These are phyloP conservation scores for Chlamydomonas schloesseri DNA, from an alignment of 139 green algal genomes.

Conservation along the genomic window DNA sequence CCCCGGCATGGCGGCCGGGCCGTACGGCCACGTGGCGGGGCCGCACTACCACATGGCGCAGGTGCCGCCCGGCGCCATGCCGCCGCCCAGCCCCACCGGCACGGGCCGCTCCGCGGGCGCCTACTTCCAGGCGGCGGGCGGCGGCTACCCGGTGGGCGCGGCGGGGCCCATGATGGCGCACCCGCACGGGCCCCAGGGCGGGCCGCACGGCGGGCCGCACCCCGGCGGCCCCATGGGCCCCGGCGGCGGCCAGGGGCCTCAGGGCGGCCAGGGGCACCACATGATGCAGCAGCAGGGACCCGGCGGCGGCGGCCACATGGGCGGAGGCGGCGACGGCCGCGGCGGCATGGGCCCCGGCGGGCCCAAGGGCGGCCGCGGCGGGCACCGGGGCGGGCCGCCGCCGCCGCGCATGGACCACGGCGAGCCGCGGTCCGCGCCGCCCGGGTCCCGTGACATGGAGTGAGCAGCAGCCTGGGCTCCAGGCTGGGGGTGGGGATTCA, in stretches of 20 bases:
- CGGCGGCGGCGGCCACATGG: not conserved
- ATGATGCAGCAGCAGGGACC: not conserved
- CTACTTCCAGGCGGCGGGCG: conserved; percentile 12
- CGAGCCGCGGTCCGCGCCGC: not conserved
- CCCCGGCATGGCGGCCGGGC: conserved; percentile 21
- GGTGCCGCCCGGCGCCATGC: conserved; percentile 17
- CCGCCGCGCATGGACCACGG: conserved; percentile 42
- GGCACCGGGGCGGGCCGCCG: not conserved
- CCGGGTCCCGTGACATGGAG: conserved; percentile 17
- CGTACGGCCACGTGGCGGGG: conserved; percentile 11
- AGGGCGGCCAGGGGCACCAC: not conserved
- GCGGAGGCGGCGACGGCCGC: not conserved
- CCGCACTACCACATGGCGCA: conserved; percentile 11
- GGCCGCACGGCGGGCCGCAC: not conserved
- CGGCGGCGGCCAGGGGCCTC: not conserved
- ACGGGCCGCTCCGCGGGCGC: not conserved
- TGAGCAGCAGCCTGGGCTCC: too few species aligned
- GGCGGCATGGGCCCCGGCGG: not conserved
- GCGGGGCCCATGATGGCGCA: conserved; percentile 9
- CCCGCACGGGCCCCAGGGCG: not conserved
- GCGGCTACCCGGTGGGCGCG: conserved; percentile 18
- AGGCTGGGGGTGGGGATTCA: too few species aligned
- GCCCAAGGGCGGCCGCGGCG: not conserved
- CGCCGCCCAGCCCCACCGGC: conserved; percentile 39
- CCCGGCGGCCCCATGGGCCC: conserved; percentile 14